Conservation (phyloP, 352 stramenopile species). For the Elongisporangium senticosum region DNA sequence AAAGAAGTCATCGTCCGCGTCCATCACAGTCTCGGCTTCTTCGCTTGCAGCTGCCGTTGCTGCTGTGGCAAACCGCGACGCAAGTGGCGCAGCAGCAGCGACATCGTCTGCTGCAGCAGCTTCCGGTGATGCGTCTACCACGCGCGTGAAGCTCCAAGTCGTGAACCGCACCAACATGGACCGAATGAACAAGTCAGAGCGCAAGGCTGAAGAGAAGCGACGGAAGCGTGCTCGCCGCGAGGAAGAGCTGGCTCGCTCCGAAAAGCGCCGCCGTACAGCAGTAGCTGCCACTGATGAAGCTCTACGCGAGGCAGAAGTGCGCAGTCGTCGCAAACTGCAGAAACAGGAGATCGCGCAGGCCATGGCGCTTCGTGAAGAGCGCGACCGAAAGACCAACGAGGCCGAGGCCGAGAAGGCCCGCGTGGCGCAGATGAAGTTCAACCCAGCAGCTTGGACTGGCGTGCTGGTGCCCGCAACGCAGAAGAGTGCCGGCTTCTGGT, state of each 20-base stretch:
- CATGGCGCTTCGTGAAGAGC: slow-evolving; percentile 54
- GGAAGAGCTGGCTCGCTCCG: slow-evolving; percentile 68
- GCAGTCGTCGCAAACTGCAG: slow-evolving; percentile 60
- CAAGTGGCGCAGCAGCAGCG: slow-evolving; percentile 1
- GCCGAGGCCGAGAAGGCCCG: slow-evolving; percentile 35
- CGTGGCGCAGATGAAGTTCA: slow-evolving; percentile 56
- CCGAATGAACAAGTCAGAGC: slow-evolving; percentile 80
- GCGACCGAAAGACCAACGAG: slow-evolving; percentile 44
- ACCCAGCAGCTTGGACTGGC: slow-evolving; percentile 48
- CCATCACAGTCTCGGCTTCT: not conserved
- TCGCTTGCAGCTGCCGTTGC: not conserved
- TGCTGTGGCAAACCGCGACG: slow-evolving; percentile 5
- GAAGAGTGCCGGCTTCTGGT: slow-evolving; percentile 44
- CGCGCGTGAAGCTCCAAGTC: slow-evolving; percentile 59
- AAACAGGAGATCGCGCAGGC: slow-evolving; percentile 66
- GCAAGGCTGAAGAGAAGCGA: slow-evolving; percentile 80
- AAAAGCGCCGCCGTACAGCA: slow-evolving; percentile 72
- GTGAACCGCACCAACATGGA: slow-evolving; percentile 62
- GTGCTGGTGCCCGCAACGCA: slow-evolving; percentile 25
- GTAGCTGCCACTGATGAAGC: slow-evolving; percentile 77
- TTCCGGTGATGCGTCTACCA: slow-evolving; percentile 26
- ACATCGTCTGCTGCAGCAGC: slow-evolving; percentile 6
- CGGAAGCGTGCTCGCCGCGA: slow-evolving; percentile 66
- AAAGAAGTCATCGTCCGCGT: too few relatives aligned
- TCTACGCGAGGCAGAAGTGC: slow-evolving; percentile 67